Evolutionary conservation across 1,284 basidiomycete genomes (phyloP), one percentile per base, ranked within the genome.

Genomic region (Ceratobasidium papillatum): DNA sequence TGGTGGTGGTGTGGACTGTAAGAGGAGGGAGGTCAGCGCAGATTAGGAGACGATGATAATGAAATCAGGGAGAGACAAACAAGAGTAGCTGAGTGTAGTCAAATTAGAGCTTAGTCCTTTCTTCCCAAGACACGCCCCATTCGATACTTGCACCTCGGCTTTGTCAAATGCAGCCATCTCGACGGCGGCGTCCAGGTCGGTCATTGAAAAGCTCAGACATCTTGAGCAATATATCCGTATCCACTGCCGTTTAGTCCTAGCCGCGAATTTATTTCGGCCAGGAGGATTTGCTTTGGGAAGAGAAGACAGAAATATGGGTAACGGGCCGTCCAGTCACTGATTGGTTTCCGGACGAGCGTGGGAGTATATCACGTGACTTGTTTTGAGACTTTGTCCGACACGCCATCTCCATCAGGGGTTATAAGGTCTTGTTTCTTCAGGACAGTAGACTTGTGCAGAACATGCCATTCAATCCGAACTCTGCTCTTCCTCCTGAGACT

Each of bases 131-230:
- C 88, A 85, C 71, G 91, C 89, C 30, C 87, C 84, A 74, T 92
- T 89, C 75, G 97, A 87, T 64, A 84, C 82, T 77, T 84, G 88
- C 82, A 98, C 90, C 52, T 88, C 90, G 49, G 89, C 91, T 7
- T 83, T 84, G 80, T 97, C 92, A 79, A 91, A 97, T 32, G 86
- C 87, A 83, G 91, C 96, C 77, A 96, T 92, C 78, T 91, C 89
- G 80, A 96, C 95, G 79, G 92, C 87, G 9, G 88, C 87, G 0
- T 89, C 87, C 65, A 94, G 80, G 61, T 92, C 87, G 25, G 78
- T 94, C 87, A 81, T 99, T 99, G 54, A 87, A 85, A 45, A 98
- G 84, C 69, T 91, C 91, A 81, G 98, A 99, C 0, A 92, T 91
- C 82, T 93, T 88, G 76, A 91, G 86, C 5, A 94, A 94, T 63